These are phyloP conservation scores for Cavenderia fasciculata DNA, from an alignment of 78 protist genomes.

Conservation along the genomic window DNA sequence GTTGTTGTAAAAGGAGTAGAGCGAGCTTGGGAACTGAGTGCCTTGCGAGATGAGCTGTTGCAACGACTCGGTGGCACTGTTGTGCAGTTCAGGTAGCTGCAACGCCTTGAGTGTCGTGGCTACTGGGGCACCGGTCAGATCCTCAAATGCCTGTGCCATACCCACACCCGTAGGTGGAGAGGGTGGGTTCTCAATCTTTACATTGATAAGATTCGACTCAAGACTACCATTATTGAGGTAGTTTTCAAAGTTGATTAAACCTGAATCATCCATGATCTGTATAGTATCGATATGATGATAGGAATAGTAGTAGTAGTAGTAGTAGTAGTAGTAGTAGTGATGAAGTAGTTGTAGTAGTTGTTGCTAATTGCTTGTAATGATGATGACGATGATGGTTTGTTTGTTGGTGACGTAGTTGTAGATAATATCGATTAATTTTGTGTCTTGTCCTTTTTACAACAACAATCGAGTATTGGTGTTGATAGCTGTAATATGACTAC, in stretches of 20 bases:
- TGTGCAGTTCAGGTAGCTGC: slow-evolving; percentile 28
- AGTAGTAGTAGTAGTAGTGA: too few species aligned
- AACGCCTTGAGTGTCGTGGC: background rate
- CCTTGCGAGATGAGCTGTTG: background rate
- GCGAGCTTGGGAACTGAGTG: slow-evolving; percentile 8
- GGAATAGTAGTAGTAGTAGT: too few species aligned
- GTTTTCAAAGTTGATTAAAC: slow-evolving; percentile 10
- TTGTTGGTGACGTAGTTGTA: too few species aligned
- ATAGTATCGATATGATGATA: too few species aligned
- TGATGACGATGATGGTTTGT: too few species aligned
- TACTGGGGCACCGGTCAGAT: background rate
- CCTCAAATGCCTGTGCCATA: background rate
- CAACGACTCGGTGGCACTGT: slow-evolving; percentile 24
- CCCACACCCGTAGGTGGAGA: background rate
- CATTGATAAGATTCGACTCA: slow-evolving; percentile 1
- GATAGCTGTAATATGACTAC: too few species aligned
- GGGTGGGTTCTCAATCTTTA: background rate
- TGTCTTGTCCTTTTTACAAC: too few species aligned
- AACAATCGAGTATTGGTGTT: too few species aligned
- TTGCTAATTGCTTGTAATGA: too few species aligned
- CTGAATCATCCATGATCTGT: slow-evolving; percentile 59
- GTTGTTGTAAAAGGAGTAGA: slow-evolving; percentile 15
- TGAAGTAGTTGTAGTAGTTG: too few species aligned
- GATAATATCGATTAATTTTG: too few species aligned
- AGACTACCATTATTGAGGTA: background rate